These are phyloP conservation scores for Arachis stenosperma DNA, from an alignment of 306 rosid genomes.

Conservation along the genomic window DNA sequence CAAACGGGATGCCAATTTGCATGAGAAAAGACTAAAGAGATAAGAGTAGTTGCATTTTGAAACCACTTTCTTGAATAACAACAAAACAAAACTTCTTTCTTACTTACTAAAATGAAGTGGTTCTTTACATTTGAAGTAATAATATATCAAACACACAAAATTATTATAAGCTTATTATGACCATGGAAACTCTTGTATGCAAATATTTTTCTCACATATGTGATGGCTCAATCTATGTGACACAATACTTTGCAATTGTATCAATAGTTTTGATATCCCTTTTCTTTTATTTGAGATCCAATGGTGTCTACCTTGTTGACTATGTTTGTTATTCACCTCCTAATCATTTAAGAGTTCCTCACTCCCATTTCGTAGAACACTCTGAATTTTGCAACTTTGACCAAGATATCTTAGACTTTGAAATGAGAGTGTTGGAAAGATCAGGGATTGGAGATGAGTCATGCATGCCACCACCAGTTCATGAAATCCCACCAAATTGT, in stretches of 20 bases:
- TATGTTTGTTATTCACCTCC: constrained; percentile 66
- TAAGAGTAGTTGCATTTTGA: constrained; percentile 32
- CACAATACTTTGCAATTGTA: constrained; percentile 44
- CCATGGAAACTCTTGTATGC: constrained; percentile 20
- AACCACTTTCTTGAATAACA: constrained; percentile 27
- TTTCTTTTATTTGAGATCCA: constrained; percentile 42
- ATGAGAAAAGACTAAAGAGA: constrained; percentile 20
- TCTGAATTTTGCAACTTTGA: background rate
- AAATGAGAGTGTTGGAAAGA: constrained; percentile 51
- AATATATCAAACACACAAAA: constrained; percentile 29
- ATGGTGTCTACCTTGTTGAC: constrained; percentile 61
- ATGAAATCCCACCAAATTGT: constrained; percentile 47
- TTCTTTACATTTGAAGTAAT: constrained; percentile 25
- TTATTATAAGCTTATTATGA: background rate
- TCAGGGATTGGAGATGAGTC: constrained; percentile 70
- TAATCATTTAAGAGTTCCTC: constrained; percentile 42
- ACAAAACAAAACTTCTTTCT: constrained; percentile 21
- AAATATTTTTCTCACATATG: constrained; percentile 16
- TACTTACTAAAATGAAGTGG: constrained; percentile 14
- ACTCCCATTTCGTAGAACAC: constrained; percentile 53
- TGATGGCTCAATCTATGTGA: constrained; percentile 36
- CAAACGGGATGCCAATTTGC: constrained; percentile 31
- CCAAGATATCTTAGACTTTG: constrained; percentile 47
- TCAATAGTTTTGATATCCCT: constrained; percentile 38
- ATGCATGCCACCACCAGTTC: constrained; percentile 60